Conservation (phyloP, 768 basidiomycete genomes). For the Tricholoma sp. region DNA sequence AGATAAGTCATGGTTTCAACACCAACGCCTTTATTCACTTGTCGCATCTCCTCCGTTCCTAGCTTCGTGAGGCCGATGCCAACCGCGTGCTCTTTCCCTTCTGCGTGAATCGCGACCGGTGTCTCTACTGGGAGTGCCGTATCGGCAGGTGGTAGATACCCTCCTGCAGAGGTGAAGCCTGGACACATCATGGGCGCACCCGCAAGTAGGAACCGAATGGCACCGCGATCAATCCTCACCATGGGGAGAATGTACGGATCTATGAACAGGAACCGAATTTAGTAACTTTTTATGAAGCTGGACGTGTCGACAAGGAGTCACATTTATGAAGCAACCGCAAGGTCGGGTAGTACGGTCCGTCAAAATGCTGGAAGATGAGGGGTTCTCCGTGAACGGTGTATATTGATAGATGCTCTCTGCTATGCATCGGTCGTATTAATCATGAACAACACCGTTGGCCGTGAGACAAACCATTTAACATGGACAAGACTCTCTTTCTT, state of each 20-base stretch:
- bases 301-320: conserved; percentile 31
- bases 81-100: conserved; percentile 90
- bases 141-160: conserved; percentile 74
- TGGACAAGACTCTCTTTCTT: conserved; percentile 95
- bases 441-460: neutral
- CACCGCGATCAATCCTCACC: conserved; percentile 91
- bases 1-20: conserved; percentile 85
- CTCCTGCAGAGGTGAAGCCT: conserved; percentile 89
- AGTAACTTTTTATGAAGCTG: neutral
- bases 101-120: conserved; percentile 89
- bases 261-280: conserved; percentile 27
- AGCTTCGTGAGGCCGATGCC: conserved; percentile 83
- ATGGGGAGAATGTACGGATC: conserved; percentile 88
- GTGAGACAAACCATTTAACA: conserved; percentile 82
- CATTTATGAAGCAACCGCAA: conserved; percentile 90
- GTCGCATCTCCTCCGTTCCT: conserved; percentile 84
- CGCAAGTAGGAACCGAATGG: conserved; percentile 92
- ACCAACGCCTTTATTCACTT: conserved; percentile 83
- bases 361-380: conserved; percentile 93
- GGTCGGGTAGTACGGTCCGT: conserved; percentile 89
- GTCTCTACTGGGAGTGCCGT: conserved; percentile 61
- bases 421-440: conserved; percentile 32
- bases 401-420: conserved; percentile 93
- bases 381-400: conserved; percentile 86
- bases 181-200: conserved; percentile 98